Evolutionary conservation across 2,329 filamentous ascomycete species (phyloP).

Genomic region (Ophiocordyceps camponoti-leonardi): DNA sequence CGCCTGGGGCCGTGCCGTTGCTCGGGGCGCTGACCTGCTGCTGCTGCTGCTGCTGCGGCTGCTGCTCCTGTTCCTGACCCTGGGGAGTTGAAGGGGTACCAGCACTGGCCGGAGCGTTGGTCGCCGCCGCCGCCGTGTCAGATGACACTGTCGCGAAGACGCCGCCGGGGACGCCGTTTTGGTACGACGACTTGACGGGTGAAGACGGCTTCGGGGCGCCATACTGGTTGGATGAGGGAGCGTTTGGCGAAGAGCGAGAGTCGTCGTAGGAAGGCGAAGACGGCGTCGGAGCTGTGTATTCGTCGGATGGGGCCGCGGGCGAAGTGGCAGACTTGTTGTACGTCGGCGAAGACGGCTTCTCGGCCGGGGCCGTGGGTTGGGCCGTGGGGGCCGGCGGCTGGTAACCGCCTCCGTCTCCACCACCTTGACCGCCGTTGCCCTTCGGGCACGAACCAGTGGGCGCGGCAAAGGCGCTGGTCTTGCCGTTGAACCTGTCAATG

Average conservation of each 20-base stretch:
- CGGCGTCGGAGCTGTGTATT: no score
- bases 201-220: no score
- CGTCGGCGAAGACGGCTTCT: constrained; percentile 23
- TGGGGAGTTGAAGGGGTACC: not conserved
- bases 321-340: constrained; percentile 1
- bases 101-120: constrained; percentile 6
- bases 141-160: constrained; percentile 19
- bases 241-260: no score
- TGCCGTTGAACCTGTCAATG: constrained; percentile 28
- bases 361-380: constrained; percentile 4
- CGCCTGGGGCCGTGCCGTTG: constrained; percentile 3
- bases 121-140: not conserved
- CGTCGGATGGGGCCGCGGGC: no score
- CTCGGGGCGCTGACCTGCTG: constrained; percentile 5
- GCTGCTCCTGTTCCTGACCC: not conserved
- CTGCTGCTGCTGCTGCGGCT: constrained; percentile 4
- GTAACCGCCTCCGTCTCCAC: constrained; percentile 1
- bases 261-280: no score
- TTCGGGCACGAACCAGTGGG: constrained; percentile 2
- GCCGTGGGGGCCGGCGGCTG: not conserved
- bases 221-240: no score
- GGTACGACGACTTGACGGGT: not conserved
- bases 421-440: constrained; percentile 9
- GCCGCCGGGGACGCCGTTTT: constrained; percentile 15
- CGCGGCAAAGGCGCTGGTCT: constrained; percentile 12